phyloP scores from a whole-genome alignment of 306 rosid species.

The Sophora flavescens region DNA sequence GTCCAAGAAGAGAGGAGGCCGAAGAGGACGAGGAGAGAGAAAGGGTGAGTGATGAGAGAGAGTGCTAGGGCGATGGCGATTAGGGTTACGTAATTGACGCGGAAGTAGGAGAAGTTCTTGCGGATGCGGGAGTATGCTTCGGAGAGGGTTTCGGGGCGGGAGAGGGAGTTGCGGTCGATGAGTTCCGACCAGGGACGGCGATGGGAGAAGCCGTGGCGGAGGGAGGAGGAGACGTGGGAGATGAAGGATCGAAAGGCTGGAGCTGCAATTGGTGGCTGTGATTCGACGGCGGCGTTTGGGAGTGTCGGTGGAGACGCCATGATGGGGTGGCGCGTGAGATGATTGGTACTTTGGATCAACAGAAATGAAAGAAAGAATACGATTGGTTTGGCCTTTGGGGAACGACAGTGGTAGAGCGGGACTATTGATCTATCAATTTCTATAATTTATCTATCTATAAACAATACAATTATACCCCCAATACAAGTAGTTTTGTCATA shows the following conservation, averaged over 20 bases:
- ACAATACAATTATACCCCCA: too few species aligned
- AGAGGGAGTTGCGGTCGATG: conserved; percentile 60
- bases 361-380: neutral
- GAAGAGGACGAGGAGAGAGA: conserved; percentile 68
- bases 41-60: conserved; percentile 70
- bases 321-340: conserved; percentile 19
- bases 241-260: conserved; percentile 73
- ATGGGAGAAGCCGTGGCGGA: conserved; percentile 65
- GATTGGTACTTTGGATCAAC: neutral
- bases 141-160: conserved; percentile 68
- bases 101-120: conserved; percentile 68
- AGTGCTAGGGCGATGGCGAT: conserved; percentile 57
- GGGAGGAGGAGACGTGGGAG: conserved; percentile 59
- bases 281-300: conserved; percentile 50
- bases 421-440: too few species aligned
- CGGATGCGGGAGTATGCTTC: conserved; percentile 84
- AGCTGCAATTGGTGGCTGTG: conserved; percentile 63
- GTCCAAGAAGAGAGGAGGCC: conserved; percentile 68
- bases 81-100: conserved; percentile 70
- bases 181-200: conserved; percentile 84
- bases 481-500: too few species aligned
- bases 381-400: too few species aligned
- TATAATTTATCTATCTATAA: too few species aligned
- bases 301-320: conserved; percentile 71
- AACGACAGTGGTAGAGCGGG: too few species aligned